Evolutionary conservation across 345 rosid genomes (phyloP).

Genomic region (Brassica carinata): DNA sequence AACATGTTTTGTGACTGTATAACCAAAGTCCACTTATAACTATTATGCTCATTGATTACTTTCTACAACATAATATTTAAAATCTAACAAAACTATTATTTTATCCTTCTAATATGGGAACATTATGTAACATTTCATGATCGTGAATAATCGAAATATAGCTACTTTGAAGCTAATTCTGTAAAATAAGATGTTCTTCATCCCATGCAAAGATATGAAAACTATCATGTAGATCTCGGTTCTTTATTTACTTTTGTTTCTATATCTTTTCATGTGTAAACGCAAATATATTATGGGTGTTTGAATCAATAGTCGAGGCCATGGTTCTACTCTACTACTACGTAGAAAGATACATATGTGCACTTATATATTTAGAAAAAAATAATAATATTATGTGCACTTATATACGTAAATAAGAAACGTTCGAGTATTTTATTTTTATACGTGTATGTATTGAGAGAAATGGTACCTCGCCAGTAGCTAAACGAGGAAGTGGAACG

Average conservation of each 20-base stretch:
- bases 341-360: constrained; percentile 1
- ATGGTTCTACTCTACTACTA: not conserved
- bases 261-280: not conserved
- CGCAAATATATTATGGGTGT: not conserved
- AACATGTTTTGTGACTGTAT: constrained; percentile 39
- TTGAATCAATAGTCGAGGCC: not conserved
- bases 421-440: not conserved
- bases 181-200: constrained; percentile 2
- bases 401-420: not conserved
- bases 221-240: not conserved
- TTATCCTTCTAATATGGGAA: not conserved
- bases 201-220: constrained; percentile 6
- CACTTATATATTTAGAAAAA: not conserved
- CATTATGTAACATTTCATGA: not conserved
- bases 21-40: constrained; percentile 23
- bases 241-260: not conserved
- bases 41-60: constrained; percentile 18
- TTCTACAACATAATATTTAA: not conserved
- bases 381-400: not conserved
- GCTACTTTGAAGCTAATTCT: not conserved
- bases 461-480: constrained; percentile 57
- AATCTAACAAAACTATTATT: too few species aligned
- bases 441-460: not conserved
- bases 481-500: constrained; percentile 78
- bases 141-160: not conserved